Base-by-base conservation (phyloP, 2,329 filamentous ascomycete genomes). In the Neopestalotiopsis rosae region DNA sequence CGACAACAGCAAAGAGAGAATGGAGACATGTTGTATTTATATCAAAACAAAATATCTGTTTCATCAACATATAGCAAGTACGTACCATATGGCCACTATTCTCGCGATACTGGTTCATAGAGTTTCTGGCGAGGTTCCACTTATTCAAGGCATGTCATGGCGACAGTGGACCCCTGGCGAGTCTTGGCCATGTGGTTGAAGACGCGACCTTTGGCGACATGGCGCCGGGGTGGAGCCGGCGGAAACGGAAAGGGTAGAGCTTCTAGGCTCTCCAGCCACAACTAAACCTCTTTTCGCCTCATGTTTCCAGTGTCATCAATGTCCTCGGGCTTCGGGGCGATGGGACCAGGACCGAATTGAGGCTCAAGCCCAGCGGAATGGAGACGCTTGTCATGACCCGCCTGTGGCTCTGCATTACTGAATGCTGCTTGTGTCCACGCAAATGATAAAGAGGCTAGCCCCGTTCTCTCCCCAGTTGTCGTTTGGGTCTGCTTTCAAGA, bases 371-470 rank as follows among this genome's bases (percentile, higher is more conserved):
- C 45, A 28, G 28, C 20, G 20, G 40, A 20, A 28, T 66, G 63
- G 63, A 57, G 63, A 66, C 63, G 49, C 63, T 66, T 66, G 42
- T 65, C 28, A 12, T 56, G 17, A 66, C 28, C 63, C 63, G 28
- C 28, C 42, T 64, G 20, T 45, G 49, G 63, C 63, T 57, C 57
- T 17, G 38, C 14, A 57, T 24, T 57, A 9, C 17, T 45, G n/a
- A 12, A 52, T 24, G 24, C 24, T 28, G 24, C 34, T 49, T 10
- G 30, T 62, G 28, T 12, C 32, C 30, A 62, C 59, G 59, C 32
- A 34, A n/a, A 34, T 38, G 59, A 62, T 62, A 38, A 62, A 38
- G 24, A 28, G 40, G 59, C 32, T 59, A 59, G 57, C 24, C 24
- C 57, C 30, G 14, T 34, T 20, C 32, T 62, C 59, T 28, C 30